phyloP scores from a whole-genome alignment of 306 rosid species.

The Geum urbanum region DNA sequence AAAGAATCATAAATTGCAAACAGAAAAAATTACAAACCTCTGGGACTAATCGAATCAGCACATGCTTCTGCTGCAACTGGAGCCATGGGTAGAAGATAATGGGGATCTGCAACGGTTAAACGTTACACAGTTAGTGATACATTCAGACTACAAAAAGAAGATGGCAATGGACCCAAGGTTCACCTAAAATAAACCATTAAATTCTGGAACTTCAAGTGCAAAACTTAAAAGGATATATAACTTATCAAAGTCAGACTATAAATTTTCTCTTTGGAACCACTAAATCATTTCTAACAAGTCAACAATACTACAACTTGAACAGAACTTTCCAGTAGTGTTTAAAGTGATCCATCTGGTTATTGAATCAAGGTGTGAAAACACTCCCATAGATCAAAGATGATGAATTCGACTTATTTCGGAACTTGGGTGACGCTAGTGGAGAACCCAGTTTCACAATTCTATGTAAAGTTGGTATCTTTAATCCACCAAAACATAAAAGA shows the following conservation, averaged over 20 bases:
- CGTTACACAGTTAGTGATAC: background rate
- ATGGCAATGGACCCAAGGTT: background rate
- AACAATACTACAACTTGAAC: background rate
- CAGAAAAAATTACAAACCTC: slow-evolving; percentile 50
- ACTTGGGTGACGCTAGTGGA: background rate
- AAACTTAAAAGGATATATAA: background rate
- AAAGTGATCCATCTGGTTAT: background rate
- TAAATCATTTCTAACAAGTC: background rate
- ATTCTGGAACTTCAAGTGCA: background rate
- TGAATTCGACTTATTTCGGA: background rate
- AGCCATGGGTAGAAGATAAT: slow-evolving; percentile 50
- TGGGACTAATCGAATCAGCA: slow-evolving; percentile 63
- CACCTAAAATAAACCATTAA: background rate
- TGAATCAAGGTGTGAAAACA: background rate
- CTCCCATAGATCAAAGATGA: background rate
- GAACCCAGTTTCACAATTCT: background rate
- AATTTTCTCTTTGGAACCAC: background rate
- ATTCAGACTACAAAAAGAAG: background rate
- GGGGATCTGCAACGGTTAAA: slow-evolving; percentile 37
- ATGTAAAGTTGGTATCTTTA: background rate
- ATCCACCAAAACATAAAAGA: slow-evolving; percentile 7
- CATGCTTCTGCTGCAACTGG: slow-evolving; percentile 44
- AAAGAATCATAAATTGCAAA: background rate
- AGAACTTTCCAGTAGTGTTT: background rate
- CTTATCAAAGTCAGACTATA: background rate